Percentiles rank a stretch among this genome's conserved stretches.
phyloP scores from a whole-genome alignment of 2,329 filamentous ascomycete species.

The Allantophomopsis lycopodina region DNA sequence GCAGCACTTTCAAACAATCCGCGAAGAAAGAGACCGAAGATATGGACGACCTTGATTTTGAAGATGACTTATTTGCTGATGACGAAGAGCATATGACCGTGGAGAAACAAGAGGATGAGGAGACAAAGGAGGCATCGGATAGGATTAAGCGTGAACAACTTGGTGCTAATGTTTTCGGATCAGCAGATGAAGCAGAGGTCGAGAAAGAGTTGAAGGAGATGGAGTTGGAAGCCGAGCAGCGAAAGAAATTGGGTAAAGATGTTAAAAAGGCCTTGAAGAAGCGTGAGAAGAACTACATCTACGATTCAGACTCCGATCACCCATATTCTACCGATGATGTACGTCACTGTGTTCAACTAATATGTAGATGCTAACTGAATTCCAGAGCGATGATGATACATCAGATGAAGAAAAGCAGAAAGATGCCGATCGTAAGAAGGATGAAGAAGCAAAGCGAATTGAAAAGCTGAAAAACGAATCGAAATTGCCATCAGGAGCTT shows the following conservation, averaged over 20 bases:
- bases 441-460: slow-evolving; percentile 42
- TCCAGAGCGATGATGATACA: slow-evolving; percentile 33
- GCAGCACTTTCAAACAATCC: slow-evolving; percentile 44
- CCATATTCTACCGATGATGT: slow-evolving; percentile 37
- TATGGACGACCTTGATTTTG: slow-evolving; percentile 55
- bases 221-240: slow-evolving; percentile 55
- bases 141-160: slow-evolving; percentile 69
- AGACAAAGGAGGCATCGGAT: slow-evolving; percentile 57
- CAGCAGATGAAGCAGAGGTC: slow-evolving; percentile 55
- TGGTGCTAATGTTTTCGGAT: slow-evolving; percentile 72
- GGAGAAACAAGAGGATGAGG: slow-evolving; percentile 71
- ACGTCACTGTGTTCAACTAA: slow-evolving; percentile 9
- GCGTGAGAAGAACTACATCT: slow-evolving; percentile 76
- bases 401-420: slow-evolving; percentile 43
- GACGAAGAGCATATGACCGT: slow-evolving; percentile 70
- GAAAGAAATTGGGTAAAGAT: slow-evolving; percentile 60
- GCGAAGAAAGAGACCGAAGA: slow-evolving; percentile 53
- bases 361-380: slow-evolving; percentile 6
- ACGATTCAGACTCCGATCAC: slow-evolving; percentile 57
- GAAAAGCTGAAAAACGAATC: slow-evolving; percentile 32
- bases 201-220: slow-evolving; percentile 58
- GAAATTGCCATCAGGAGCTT: slow-evolving; percentile 31
- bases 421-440: slow-evolving; percentile 47
- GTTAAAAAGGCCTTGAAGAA: slow-evolving; percentile 72
- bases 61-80: slow-evolving; percentile 68